A percentile compares a stretch with the other conserved stretches of the same genome.
These are phyloP conservation scores for Xylariaceae sp. DNA, from an alignment of 2,329 filamentous ascomycete species.

Conservation along the genomic window DNA sequence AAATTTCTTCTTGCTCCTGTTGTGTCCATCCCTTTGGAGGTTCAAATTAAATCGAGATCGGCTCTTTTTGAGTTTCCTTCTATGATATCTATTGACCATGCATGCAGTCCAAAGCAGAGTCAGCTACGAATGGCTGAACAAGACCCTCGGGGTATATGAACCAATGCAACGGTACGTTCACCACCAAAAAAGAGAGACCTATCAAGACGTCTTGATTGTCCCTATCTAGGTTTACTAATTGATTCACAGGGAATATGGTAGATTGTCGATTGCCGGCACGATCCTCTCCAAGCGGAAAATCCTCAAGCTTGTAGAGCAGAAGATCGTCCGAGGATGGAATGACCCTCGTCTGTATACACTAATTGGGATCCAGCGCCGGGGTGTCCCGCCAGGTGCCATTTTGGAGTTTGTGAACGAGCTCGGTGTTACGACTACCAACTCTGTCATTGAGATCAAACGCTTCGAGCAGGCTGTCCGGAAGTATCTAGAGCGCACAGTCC, in stretches of 20 bases:
- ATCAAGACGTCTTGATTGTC: not conserved
- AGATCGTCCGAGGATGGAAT: constrained; percentile 85
- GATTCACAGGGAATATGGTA: constrained; percentile 62
- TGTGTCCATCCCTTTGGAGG: no score
- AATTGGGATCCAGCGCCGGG: constrained; percentile 79
- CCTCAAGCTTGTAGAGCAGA: constrained; percentile 74
- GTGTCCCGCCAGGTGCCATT: constrained; percentile 85
- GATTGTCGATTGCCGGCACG: constrained; percentile 79
- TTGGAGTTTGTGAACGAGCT: constrained; percentile 90
- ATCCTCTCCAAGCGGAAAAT: constrained; percentile 87
- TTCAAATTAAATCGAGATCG: no score
- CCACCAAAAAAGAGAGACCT: not conserved
- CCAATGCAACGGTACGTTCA: constrained; percentile 75
- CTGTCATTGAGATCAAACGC: constrained; percentile 77
- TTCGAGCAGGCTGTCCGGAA: constrained; percentile 84
- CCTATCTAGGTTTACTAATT: not conserved
- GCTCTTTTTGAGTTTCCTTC: not conserved
- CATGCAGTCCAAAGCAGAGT: constrained; percentile 69
- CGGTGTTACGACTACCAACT: constrained; percentile 81
- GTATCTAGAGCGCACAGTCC: constrained; percentile 86
- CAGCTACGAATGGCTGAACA: constrained; percentile 90
- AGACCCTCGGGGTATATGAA: constrained; percentile 78
- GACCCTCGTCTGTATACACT: constrained; percentile 89
- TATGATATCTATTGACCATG: not conserved
- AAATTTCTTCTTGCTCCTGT: not conserved